Conservation (phyloP, 441 rosid genomes). For the Omphalea diandra region DNA sequence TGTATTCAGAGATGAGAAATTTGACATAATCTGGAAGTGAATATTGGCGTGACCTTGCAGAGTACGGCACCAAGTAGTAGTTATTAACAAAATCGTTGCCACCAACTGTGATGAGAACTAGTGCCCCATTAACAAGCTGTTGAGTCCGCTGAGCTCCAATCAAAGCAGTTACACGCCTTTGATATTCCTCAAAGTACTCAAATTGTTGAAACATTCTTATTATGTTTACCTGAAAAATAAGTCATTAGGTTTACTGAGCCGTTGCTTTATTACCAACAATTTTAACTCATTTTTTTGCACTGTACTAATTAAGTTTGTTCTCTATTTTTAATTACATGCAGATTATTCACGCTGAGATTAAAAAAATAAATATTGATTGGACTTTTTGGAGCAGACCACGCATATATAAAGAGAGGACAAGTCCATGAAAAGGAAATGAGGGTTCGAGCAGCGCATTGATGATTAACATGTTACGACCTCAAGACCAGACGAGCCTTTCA, state of each 20-base stretch:
- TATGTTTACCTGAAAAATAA: slow-evolving; percentile 25
- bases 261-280: too few relatives aligned
- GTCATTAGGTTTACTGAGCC: neutral
- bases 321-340: too few relatives aligned
- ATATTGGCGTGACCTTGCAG: slow-evolving; percentile 41
- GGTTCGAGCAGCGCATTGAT: too few relatives aligned
- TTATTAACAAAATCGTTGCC: slow-evolving; percentile 56
- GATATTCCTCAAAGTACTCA: slow-evolving; percentile 37
- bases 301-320: too few relatives aligned
- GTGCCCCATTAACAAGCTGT: slow-evolving; percentile 31
- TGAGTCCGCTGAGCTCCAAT: slow-evolving; percentile 29
- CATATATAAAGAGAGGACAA: too few relatives aligned
- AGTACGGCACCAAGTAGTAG: slow-evolving; percentile 39
- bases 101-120: slow-evolving; percentile 40
- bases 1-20: slow-evolving; percentile 31
- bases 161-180: slow-evolving; percentile 26
- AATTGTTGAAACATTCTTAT: slow-evolving; percentile 34
- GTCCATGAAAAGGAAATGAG: too few relatives aligned
- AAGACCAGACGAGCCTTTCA: too few relatives aligned
- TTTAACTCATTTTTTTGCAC: too few relatives aligned
- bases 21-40: slow-evolving; percentile 34
- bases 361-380: too few relatives aligned
- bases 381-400: too few relatives aligned
- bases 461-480: too few relatives aligned
- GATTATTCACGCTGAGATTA: too few relatives aligned